Conservation (phyloP, 305 asterid species). For the Rubia tinctorum region DNA sequence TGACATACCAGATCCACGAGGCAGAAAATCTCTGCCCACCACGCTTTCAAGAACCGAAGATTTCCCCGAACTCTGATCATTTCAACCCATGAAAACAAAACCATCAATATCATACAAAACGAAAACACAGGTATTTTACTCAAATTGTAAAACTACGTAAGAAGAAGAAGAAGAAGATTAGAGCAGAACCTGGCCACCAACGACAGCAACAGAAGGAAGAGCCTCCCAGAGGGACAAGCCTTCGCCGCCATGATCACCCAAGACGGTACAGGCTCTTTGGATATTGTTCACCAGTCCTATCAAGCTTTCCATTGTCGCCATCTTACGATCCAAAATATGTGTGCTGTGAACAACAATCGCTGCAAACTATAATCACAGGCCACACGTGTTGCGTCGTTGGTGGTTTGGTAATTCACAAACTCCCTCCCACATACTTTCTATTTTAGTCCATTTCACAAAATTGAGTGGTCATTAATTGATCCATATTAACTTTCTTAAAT, state of each 20-base stretch:
- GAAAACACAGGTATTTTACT: neutral
- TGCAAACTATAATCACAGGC: neutral
- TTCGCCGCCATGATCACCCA: slow-evolving; percentile 99
- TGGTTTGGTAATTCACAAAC: neutral
- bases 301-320: slow-evolving; percentile 97
- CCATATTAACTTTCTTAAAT: too few relatives aligned
- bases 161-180: neutral
- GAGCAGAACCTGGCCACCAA: slow-evolving; percentile 85
- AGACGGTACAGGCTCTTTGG: slow-evolving; percentile 89
- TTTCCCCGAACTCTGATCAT: slow-evolving; percentile 87
- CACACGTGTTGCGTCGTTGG: neutral
- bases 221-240: slow-evolving; percentile 99
- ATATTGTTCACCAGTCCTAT: slow-evolving; percentile 89
- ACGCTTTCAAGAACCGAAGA: slow-evolving; percentile 97
- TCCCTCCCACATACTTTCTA: too few relatives aligned
- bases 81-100: slow-evolving; percentile 1
- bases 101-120: neutral
- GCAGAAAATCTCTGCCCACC: slow-evolving; percentile 95
- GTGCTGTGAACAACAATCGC: neutral
- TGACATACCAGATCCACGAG: slow-evolving; percentile 92
- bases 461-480: too few relatives aligned
- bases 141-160: neutral
- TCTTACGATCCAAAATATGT: slow-evolving; percentile 17
- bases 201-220: slow-evolving; percentile 98
- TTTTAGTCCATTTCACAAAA: too few relatives aligned